Conservation (phyloP, 306 rosid species). For the Casuarina cunninghamiana region DNA sequence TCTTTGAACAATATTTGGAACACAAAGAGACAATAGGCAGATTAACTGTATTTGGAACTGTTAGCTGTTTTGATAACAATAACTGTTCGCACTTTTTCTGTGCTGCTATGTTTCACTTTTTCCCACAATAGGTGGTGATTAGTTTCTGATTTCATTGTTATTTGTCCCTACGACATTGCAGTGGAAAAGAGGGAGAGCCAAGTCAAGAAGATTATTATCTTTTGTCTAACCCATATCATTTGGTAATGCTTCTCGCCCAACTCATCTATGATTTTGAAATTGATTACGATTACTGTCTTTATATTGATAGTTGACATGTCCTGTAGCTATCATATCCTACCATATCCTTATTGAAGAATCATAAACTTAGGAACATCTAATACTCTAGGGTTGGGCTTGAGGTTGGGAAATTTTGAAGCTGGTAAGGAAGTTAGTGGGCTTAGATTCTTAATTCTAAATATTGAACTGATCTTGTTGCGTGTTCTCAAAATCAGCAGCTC, state of each 20-base stretch:
- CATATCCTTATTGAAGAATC: background rate
- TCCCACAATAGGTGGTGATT: conserved; percentile 4
- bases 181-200: conserved; percentile 84
- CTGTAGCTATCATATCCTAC: background rate
- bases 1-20: background rate
- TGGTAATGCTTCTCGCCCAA: conserved; percentile 52
- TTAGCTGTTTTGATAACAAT: background rate
- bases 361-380: background rate
- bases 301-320: background rate
- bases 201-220: conserved; percentile 83
- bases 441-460: background rate
- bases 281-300: conserved; percentile 4
- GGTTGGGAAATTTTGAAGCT: background rate
- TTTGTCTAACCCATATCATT: conserved; percentile 91
- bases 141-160: conserved; percentile 8
- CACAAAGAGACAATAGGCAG: background rate
- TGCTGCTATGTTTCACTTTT: background rate
- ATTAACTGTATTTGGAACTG: background rate
- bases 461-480: background rate
- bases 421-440: background rate
- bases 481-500: background rate
- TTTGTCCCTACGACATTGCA: conserved; percentile 38
- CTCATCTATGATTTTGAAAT: conserved; percentile 10
- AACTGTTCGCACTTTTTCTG: background rate
- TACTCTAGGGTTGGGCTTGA: background rate